Percentiles rank a stretch among this genome's conserved stretches.
These are phyloP conservation scores for Nannochloropsis oceanica DNA, from an alignment of 108 stramenopile species.

Conservation along the genomic window DNA sequence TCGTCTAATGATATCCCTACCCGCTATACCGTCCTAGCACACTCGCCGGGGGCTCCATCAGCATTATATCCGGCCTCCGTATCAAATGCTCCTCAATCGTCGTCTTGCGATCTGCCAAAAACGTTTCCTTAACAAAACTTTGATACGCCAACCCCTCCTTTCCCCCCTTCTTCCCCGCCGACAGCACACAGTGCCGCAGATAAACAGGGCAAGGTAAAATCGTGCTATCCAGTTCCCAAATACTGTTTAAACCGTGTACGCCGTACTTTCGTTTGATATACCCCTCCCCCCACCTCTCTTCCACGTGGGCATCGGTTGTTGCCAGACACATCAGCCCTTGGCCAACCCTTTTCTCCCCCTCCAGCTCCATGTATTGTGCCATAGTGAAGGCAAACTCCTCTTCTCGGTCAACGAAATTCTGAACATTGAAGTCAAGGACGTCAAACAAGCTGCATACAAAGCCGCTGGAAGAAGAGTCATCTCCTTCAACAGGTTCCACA, in stretches of 20 bases:
- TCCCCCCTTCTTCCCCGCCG: slow-evolving; percentile 46
- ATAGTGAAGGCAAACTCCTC: slow-evolving; percentile 51
- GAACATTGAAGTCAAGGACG: neutral
- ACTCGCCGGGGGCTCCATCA: neutral
- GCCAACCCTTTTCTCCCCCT: neutral
- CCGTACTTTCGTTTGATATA: neutral
- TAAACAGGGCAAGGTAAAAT: slow-evolving; percentile 61
- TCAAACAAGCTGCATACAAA: neutral
- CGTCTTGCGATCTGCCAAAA: slow-evolving; percentile 53
- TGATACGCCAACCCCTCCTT: slow-evolving; percentile 36
- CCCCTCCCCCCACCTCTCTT: neutral
- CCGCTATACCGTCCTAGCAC: neutral
- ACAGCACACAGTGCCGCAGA: slow-evolving; percentile 63
- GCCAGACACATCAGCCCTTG: slow-evolving; percentile 44
- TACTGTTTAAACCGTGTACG: slow-evolving; percentile 27
- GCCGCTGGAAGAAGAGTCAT: neutral
- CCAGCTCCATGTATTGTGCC: slow-evolving; percentile 38
- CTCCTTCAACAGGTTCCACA: slow-evolving; percentile 32
- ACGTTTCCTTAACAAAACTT: slow-evolving; percentile 61
- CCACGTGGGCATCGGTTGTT: slow-evolving; percentile 45
- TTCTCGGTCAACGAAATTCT: slow-evolving; percentile 39
- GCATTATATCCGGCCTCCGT: neutral
- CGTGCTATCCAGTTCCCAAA: slow-evolving; percentile 59
- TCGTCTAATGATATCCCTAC: too few relatives aligned
- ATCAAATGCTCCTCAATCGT: slow-evolving; percentile 50